Conservation (phyloP, 345 rosid genomes). For the Melaleuca quinquenervia region DNA sequence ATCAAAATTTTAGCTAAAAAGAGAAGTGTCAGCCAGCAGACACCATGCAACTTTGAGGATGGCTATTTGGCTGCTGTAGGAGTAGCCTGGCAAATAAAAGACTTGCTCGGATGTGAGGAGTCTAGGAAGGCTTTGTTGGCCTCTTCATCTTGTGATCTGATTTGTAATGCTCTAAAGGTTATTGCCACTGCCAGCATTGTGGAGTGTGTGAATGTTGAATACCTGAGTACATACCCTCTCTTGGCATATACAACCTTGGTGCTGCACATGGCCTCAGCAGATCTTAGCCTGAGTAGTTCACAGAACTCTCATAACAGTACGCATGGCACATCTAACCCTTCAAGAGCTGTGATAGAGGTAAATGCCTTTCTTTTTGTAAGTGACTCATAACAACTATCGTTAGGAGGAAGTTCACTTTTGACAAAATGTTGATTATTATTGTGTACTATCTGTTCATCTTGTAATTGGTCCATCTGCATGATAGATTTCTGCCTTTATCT, state of each 20-base stretch:
- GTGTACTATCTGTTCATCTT: neutral
- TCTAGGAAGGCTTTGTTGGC: constrained; percentile 37
- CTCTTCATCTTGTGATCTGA: constrained; percentile 43
- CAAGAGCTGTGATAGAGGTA: constrained; percentile 33
- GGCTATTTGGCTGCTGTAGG: constrained; percentile 67
- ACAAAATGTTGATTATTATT: neutral
- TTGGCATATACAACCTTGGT: constrained; percentile 67
- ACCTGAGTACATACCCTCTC: constrained; percentile 58
- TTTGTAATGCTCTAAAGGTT: constrained; percentile 46
- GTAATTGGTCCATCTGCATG: neutral
- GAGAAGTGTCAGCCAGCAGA: constrained; percentile 44
- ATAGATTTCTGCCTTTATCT: neutral
- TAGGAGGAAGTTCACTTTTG: neutral
- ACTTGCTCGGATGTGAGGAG: constrained; percentile 44
- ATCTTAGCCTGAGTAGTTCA: constrained; percentile 3
- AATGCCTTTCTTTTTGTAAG: neutral
- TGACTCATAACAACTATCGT: neutral
- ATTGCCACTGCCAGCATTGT: constrained; percentile 67
- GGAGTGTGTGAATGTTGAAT: constrained; percentile 35
- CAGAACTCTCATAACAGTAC: constrained; percentile 8
- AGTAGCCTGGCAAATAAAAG: constrained; percentile 87
- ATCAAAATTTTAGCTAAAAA: constrained; percentile 40
- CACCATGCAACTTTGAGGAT: constrained; percentile 39
- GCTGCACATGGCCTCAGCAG: constrained; percentile 41
- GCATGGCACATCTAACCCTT: constrained; percentile 5